Conservation (phyloP, 495 filamentous ascomycete species). For the Gamarada debralockiae region DNA sequence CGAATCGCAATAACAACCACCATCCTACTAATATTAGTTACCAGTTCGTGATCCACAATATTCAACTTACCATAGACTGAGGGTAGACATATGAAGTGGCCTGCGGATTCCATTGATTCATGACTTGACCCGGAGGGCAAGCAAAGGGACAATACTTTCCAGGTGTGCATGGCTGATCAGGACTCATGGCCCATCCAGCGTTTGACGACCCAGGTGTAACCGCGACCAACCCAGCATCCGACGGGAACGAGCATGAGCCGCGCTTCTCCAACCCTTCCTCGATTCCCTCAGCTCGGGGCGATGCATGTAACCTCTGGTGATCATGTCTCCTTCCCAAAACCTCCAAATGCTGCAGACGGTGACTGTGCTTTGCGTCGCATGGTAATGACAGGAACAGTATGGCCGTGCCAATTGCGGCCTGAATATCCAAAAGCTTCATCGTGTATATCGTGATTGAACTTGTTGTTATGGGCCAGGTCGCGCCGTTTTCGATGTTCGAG, state of each 20-base stretch:
- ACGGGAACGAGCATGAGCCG: slow-evolving; percentile 61
- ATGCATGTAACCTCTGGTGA: slow-evolving; percentile 14
- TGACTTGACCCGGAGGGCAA: slow-evolving; percentile 71
- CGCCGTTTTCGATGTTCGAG: neutral
- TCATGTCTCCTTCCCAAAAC: slow-evolving; percentile 13
- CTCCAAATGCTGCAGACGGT: slow-evolving; percentile 18
- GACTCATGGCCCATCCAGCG: slow-evolving; percentile 80
- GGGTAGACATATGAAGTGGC: slow-evolving; percentile 66
- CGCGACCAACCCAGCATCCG: slow-evolving; percentile 61
- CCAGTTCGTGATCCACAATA: neutral
- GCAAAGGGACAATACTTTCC: slow-evolving; percentile 76
- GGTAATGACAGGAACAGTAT: slow-evolving; percentile 36
- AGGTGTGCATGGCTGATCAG: slow-evolving; percentile 65
- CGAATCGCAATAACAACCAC: slow-evolving; percentile 71
- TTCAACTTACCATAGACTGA: slow-evolving; percentile 64
- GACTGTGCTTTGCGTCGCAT: slow-evolving; percentile 22
- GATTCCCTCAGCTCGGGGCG: slow-evolving; percentile 17
- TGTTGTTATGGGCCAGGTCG: neutral
- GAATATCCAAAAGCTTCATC: slow-evolving; percentile 47
- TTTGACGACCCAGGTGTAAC: slow-evolving; percentile 63
- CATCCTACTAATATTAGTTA: slow-evolving; percentile 48
- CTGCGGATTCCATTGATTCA: slow-evolving; percentile 74
- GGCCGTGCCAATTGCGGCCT: slow-evolving; percentile 44
- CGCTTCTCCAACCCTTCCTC: slow-evolving; percentile 24
- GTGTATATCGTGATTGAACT: slow-evolving; percentile 11